A percentile compares a stretch with the other conserved stretches of the same genome.
Evolutionary conservation across 192 early-diverging fungal genomes (phyloP).

Genomic region (Umbelopsis vinacea): DNA sequence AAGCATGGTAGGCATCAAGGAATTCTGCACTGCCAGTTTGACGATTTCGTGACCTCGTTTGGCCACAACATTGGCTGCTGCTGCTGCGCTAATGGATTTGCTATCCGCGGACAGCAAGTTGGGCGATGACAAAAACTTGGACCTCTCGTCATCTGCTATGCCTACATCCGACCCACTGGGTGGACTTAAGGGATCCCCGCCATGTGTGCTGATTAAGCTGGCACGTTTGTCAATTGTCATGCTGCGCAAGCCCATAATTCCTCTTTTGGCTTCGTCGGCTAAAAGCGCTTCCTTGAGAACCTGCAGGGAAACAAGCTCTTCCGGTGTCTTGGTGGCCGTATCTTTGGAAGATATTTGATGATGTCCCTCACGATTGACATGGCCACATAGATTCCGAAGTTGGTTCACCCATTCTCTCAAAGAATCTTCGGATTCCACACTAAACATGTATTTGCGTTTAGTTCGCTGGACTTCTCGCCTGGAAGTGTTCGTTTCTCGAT

Average conservation of each 20-base stretch:
- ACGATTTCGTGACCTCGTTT: slow-evolving; percentile 55
- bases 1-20: slow-evolving; percentile 50
- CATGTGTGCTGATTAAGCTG: slow-evolving; percentile 12
- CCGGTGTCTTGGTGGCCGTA: slow-evolving; percentile 22
- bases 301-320: slow-evolving; percentile 52
- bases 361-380: slow-evolving; percentile 24
- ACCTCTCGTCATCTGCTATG: slow-evolving; percentile 19
- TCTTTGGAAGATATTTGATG: slow-evolving; percentile 13
- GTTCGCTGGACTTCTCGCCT: slow-evolving; percentile 8
- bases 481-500: not conserved
- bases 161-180: not conserved
- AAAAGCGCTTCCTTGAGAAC: slow-evolving; percentile 52
- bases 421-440: slow-evolving; percentile 41
- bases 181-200: slow-evolving; percentile 1
- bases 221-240: slow-evolving; percentile 9
- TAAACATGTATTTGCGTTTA: slow-evolving; percentile 39
- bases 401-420: slow-evolving; percentile 31
- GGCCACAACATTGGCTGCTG: slow-evolving; percentile 34
- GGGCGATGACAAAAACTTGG: not conserved
- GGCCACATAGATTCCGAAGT: slow-evolving; percentile 28
- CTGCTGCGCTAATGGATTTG: slow-evolving; percentile 11
- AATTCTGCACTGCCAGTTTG: slow-evolving; percentile 54
- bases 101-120: slow-evolving; percentile 1
- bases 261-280: slow-evolving; percentile 46
- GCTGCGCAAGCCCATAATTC: slow-evolving; percentile 10